A percentile compares a stretch with the other conserved stretches of the same genome.
Evolutionary conservation across 2,329 filamentous ascomycete genomes (phyloP).

Genomic region (Lecanicillium sp.): DNA sequence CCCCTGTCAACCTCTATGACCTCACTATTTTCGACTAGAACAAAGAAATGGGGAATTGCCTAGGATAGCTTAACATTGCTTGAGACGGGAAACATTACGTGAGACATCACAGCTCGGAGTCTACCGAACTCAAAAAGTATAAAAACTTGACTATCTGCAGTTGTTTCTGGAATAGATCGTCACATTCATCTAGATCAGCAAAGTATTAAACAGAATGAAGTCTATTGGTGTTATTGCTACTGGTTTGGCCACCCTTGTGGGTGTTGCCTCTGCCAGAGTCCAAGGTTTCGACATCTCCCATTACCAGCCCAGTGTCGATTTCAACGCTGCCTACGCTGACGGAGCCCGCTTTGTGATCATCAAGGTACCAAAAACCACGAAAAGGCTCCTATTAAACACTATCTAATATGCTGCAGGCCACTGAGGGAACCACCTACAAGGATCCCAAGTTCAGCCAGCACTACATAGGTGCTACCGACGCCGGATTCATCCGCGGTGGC

Average conservation of each 20-base stretch:
- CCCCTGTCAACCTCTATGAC: no score
- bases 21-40: no score
- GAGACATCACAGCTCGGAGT: no score
- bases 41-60: no score
- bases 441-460: constrained; percentile 37
- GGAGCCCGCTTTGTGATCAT: constrained; percentile 36
- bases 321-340: constrained; percentile 24
- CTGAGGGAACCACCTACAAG: constrained; percentile 39
- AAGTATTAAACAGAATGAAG: constrained; percentile 5
- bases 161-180: no score
- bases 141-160: no score
- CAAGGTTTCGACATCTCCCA: constrained; percentile 34
- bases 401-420: constrained; percentile 28
- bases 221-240: not conserved
- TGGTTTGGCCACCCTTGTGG: not conserved
- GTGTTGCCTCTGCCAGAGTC: constrained; percentile 17
- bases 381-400: not conserved
- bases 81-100: no score
- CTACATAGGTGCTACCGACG: constrained; percentile 39
- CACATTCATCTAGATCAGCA: no score
- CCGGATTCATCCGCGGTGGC: constrained; percentile 43
- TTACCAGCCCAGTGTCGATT: constrained; percentile 30
- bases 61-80: no score
- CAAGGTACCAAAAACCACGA: constrained; percentile 22
- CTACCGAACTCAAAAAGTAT: no score